phyloP scores from a whole-genome alignment of 1,139 yeast genomes.

The Yamadazyma epiphylla region DNA sequence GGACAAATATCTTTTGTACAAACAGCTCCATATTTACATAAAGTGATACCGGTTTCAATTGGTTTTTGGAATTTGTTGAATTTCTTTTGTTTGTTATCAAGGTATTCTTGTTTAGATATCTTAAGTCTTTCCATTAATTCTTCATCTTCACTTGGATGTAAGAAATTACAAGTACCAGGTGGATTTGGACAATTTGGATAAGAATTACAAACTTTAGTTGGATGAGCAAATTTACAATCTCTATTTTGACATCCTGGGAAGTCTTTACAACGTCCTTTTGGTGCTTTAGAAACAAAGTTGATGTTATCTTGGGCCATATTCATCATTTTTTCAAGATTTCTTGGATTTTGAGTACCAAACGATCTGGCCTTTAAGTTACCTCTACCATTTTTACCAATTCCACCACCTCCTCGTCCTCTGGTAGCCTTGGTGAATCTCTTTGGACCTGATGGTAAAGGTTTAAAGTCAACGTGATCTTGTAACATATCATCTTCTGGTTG shows the following conservation, averaged over 20 bases:
- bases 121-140: slow-evolving; percentile 65
- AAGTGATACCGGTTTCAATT: slow-evolving; percentile 36
- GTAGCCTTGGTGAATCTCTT: slow-evolving; percentile 3
- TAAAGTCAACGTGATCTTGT: slow-evolving; percentile 13
- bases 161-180: slow-evolving; percentile 76
- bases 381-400: slow-evolving; percentile 10
- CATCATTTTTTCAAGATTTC: slow-evolving; percentile 40
- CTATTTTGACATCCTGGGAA: slow-evolving; percentile 74
- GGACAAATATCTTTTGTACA: slow-evolving; percentile 80
- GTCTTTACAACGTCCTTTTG: slow-evolving; percentile 66
- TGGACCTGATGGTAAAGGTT: slow-evolving; percentile 10
- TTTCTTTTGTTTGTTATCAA: slow-evolving; percentile 38
- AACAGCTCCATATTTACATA: slow-evolving; percentile 72
- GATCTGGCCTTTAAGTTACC: slow-evolving; percentile 18
- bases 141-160: slow-evolving; percentile 84
- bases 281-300: slow-evolving; percentile 34
- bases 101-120: slow-evolving; percentile 49
- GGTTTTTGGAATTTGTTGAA: slow-evolving; percentile 24
- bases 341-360: slow-evolving; percentile 33
- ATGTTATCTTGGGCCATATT: slow-evolving; percentile 25
- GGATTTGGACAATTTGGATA: slow-evolving; percentile 77
- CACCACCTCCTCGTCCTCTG: slow-evolving; percentile 7
- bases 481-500: slow-evolving; percentile 10
- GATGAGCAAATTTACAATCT: slow-evolving; percentile 74
- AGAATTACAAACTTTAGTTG: slow-evolving; percentile 70